Percentiles rank a stretch among this genome's conserved stretches.
Conservation (phyloP, 1,284 basidiomycete species). For the Apiotrichum mycotoxinovorans region DNA sequence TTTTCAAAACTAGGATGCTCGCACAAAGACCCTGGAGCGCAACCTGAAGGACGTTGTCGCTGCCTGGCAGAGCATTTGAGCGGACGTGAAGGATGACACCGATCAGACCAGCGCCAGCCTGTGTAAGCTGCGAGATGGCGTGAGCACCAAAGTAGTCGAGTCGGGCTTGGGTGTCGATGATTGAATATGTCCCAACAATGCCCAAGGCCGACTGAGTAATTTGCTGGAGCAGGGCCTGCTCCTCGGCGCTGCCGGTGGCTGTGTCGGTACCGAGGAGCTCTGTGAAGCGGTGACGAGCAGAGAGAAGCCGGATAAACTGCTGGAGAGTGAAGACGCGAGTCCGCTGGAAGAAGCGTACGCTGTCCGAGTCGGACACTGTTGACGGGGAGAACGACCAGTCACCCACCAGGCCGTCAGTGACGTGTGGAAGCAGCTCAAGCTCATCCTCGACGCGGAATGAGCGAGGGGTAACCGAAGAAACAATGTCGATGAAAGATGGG, state of each 20-base stretch:
- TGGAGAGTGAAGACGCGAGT: constrained; percentile 32
- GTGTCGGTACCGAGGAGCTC: constrained; percentile 17
- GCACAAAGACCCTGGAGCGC: constrained; percentile 33
- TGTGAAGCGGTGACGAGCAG: constrained; percentile 29
- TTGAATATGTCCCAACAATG: constrained; percentile 37
- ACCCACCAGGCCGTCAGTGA: constrained; percentile 30
- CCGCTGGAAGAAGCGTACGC: constrained; percentile 37
- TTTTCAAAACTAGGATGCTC: constrained; percentile 26
- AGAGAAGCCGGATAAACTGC: constrained; percentile 33
- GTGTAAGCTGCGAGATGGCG: constrained; percentile 36
- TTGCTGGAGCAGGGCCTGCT: constrained; percentile 25
- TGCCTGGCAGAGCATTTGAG: constrained; percentile 11
- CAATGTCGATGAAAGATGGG: constrained; percentile 22
- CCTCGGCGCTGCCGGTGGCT: constrained; percentile 10
- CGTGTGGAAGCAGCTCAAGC: constrained; percentile 25
- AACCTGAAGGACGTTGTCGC: constrained; percentile 22
- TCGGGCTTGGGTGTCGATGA: constrained; percentile 30
- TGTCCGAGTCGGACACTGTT: constrained; percentile 32
- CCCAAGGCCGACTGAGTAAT: constrained; percentile 32
- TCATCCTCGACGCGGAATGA: constrained; percentile 24
- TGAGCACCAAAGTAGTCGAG: constrained; percentile 37
- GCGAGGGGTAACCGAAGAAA: constrained; percentile 12
- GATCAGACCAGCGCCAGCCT: constrained; percentile 35
- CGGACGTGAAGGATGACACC: constrained; percentile 35
- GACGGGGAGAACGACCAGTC: constrained; percentile 34